Conservation (phyloP, 2,329 filamentous ascomycete species). For the Cladobotryum protrusum region DNA sequence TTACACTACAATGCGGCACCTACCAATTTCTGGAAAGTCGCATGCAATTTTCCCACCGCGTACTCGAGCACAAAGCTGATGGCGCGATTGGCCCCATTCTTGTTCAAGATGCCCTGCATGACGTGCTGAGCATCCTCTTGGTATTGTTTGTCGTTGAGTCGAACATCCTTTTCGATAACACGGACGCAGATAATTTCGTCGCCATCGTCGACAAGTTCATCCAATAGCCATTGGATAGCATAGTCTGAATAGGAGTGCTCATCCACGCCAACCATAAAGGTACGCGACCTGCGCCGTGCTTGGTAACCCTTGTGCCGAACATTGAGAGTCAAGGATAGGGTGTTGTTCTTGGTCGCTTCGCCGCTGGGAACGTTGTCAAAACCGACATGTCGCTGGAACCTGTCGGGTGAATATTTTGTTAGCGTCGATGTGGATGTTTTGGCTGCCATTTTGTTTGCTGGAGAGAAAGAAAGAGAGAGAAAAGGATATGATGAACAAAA, state of each 20-base stretch:
- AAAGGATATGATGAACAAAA: neutral
- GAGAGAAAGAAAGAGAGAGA: neutral
- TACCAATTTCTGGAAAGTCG: conserved; percentile 86
- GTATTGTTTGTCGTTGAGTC: conserved; percentile 64
- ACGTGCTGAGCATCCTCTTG: conserved; percentile 68
- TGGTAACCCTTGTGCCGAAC: conserved; percentile 83
- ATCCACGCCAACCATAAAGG: conserved; percentile 86
- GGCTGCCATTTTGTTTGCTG: too few species aligned
- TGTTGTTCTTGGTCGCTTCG: conserved; percentile 54
- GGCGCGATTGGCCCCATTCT: conserved; percentile 73
- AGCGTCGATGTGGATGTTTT: conserved; percentile 35
- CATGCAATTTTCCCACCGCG: conserved; percentile 81
- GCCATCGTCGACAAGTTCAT: conserved; percentile 86
- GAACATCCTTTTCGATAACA: conserved; percentile 78
- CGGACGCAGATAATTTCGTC: conserved; percentile 89
- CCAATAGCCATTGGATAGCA: conserved; percentile 85
- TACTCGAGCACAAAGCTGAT: conserved; percentile 84
- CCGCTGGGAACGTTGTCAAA: conserved; percentile 55
- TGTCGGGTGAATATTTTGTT: conserved; percentile 37
- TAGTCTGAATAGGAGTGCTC: conserved; percentile 90
- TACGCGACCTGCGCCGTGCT: conserved; percentile 71
- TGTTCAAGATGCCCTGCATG: conserved; percentile 68
- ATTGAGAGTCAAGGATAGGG: conserved; percentile 70
- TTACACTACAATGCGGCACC: conserved; percentile 20
- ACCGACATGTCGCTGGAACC: conserved; percentile 53